A percentile compares a stretch with the other conserved stretches of the same genome.
Conservation (phyloP, 1,284 basidiomycete genomes). For the Leccinum ponderosum region DNA sequence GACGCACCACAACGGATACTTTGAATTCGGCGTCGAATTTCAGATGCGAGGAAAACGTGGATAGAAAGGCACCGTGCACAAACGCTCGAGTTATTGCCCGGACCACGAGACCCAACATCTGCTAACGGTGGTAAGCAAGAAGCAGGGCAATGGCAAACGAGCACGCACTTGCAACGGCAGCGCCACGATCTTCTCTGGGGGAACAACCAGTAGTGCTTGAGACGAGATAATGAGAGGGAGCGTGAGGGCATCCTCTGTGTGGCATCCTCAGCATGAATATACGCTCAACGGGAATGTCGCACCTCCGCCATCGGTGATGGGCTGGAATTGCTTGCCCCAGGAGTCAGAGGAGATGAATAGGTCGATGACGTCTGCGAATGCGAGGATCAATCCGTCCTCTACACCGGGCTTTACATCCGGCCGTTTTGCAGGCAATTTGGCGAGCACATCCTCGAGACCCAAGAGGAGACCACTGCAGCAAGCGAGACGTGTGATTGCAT, state of each 20-base stretch:
- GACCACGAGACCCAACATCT: constrained; percentile 45
- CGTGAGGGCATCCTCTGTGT: constrained; percentile 34
- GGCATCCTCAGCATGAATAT: constrained; percentile 10
- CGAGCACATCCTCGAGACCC: constrained; percentile 56
- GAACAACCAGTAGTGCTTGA: constrained; percentile 55
- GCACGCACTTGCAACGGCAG: constrained; percentile 52
- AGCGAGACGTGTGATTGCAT: constrained; percentile 57
- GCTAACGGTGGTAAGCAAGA: constrained; percentile 23
- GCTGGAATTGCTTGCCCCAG: constrained; percentile 70
- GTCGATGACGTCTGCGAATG: constrained; percentile 72
- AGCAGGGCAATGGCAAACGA: neutral
- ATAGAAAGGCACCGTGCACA: constrained; percentile 50
- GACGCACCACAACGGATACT: constrained; percentile 38
- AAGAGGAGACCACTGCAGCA: constrained; percentile 63
- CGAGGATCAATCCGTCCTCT: constrained; percentile 65
- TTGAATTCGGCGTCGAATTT: constrained; percentile 27
- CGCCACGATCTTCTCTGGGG: constrained; percentile 52
- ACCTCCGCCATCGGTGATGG: constrained; percentile 41
- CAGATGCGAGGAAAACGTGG: constrained; percentile 37
- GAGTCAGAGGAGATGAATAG: constrained; percentile 44
- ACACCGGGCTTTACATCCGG: constrained; percentile 40
- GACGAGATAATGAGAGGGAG: constrained; percentile 52
- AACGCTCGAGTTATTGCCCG: constrained; percentile 54
- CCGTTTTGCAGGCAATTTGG: constrained; percentile 15
- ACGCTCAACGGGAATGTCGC: constrained; percentile 20